phyloP scores from a whole-genome alignment of 257 asterid species.

The Orobanche coerulescens region DNA sequence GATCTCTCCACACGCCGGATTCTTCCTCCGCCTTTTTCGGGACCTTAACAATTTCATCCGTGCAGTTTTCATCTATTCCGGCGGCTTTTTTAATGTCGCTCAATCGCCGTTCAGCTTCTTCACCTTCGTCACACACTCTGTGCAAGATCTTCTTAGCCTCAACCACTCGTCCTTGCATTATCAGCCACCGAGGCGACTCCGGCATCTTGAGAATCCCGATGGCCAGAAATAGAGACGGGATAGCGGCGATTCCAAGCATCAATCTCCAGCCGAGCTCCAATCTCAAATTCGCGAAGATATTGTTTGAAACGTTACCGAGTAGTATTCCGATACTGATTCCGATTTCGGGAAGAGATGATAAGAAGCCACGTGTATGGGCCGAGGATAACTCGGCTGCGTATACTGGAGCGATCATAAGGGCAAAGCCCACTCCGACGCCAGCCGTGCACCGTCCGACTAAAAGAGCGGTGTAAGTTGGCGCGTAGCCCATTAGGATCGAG shows the following conservation, averaged over 20 bases:
- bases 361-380: conserved; percentile 52
- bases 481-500: conserved; percentile 58
- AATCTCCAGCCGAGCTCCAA: conserved; percentile 52
- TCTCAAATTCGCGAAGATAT: conserved; percentile 31
- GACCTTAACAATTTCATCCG: conserved; percentile 32
- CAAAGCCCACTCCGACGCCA: conserved; percentile 77
- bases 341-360: conserved; percentile 60
- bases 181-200: conserved; percentile 78
- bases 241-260: conserved; percentile 67
- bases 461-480: conserved; percentile 47
- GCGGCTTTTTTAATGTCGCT: conserved; percentile 39
- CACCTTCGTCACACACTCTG: conserved; percentile 34
- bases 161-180: conserved; percentile 43
- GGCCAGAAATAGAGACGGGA: conserved; percentile 52
- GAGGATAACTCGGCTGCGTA: conserved; percentile 71
- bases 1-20: conserved; percentile 36
- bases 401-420: conserved; percentile 83
- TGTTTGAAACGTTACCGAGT: conserved; percentile 57
- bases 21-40: conserved; percentile 14
- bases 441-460: conserved; percentile 52
- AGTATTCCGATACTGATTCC: conserved; percentile 60
- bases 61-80: conserved; percentile 39
- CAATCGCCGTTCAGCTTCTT: conserved; percentile 49
- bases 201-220: conserved; percentile 55
- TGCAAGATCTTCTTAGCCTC: conserved; percentile 46